Percentiles rank a stretch among this genome's conserved stretches.
Conservation (phyloP, 2,329 filamentous ascomycete genomes). For the Blastomyces parvus region DNA sequence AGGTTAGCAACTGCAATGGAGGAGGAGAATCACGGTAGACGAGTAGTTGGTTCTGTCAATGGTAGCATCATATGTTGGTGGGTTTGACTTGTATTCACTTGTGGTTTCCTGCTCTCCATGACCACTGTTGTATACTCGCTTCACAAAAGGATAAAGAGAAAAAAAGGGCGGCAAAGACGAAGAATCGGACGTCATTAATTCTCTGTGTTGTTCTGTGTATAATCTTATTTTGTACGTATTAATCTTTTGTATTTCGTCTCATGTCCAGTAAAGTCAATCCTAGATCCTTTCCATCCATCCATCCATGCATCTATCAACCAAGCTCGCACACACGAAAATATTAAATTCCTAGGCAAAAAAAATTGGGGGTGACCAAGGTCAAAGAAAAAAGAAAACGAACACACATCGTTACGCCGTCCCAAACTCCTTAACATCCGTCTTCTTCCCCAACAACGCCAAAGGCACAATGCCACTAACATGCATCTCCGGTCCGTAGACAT, state of each 20-base stretch:
- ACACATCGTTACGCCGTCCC: constrained; percentile 22
- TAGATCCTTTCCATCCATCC: not conserved
- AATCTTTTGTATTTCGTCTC: not conserved
- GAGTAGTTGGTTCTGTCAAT: too few species aligned
- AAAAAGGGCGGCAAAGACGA: not conserved
- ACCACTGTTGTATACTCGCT: too few species aligned
- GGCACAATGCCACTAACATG: constrained; percentile 94
- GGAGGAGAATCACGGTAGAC: too few species aligned
- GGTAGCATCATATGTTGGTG: too few species aligned
- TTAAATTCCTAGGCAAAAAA: not conserved
- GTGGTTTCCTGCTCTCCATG: too few species aligned
- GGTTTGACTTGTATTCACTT: too few species aligned
- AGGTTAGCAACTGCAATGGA: too few species aligned
- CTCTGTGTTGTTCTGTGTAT: not conserved
- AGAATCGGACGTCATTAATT: not conserved
- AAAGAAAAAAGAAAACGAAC: not conserved
- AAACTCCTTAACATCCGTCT: constrained; percentile 53
- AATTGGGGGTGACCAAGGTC: not conserved
- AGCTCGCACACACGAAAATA: not conserved
- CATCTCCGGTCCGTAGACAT: constrained; percentile 73
- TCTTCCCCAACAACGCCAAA: constrained; percentile 63
- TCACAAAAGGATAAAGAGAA: not conserved
- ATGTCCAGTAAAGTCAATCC: not conserved
- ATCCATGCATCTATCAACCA: not conserved
- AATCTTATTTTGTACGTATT: not conserved